These are phyloP conservation scores for Candida ficus DNA, from an alignment of 805 yeast genomes.

Conservation along the genomic window DNA sequence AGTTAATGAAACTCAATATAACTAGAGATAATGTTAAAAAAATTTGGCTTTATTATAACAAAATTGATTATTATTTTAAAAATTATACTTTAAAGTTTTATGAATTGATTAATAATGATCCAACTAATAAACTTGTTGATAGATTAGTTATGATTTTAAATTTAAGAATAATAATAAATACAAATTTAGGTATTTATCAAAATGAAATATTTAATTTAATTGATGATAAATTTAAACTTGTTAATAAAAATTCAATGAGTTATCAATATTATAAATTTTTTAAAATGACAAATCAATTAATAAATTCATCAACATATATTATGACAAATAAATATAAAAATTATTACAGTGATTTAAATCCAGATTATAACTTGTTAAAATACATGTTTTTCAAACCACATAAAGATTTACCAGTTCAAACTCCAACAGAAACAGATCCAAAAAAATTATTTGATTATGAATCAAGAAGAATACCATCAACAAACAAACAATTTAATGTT, in stretches of 20 bases:
- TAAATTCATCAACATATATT: constrained; percentile 12
- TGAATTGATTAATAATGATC: neutral
- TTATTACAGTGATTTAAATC: constrained; percentile 19
- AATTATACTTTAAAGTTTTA: neutral
- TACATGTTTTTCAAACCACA: constrained; percentile 3
- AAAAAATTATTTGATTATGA: neutral
- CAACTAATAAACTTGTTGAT: neutral
- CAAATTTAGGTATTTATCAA: constrained; percentile 16
- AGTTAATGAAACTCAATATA: constrained; percentile 1
- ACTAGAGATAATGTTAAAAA: neutral
- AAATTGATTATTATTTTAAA: neutral
- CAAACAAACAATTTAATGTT: constrained; percentile 11
- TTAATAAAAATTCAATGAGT: neutral
- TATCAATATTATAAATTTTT: constrained; percentile 14
- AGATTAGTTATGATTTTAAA: constrained; percentile 4
- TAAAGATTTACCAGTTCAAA: neutral
- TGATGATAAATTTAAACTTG: neutral
- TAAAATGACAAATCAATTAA: constrained; percentile 12
- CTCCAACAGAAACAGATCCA: neutral
- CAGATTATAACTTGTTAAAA: constrained; percentile 18
- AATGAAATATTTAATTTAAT: constrained; percentile 9
- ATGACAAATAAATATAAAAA: constrained; percentile 11
- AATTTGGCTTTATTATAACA: neutral
- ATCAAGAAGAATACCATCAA: constrained; percentile 1
- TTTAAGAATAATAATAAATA: constrained; percentile 15